Evolutionary conservation across 208 protist genomes (phyloP).

Genomic region (Acanthamoeba healyi): DNA sequence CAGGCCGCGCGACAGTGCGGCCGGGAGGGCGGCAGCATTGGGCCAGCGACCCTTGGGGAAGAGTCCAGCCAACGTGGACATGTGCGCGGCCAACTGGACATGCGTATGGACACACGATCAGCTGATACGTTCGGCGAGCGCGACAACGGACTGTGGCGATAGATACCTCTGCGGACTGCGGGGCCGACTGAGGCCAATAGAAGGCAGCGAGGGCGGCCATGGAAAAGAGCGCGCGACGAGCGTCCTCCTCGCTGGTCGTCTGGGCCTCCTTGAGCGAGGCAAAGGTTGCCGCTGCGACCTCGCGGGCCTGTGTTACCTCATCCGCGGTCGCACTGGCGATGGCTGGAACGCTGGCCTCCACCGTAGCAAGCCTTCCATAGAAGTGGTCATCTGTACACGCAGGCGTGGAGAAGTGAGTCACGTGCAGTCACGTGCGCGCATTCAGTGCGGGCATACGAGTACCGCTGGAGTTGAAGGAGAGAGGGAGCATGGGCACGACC

Average conservation of each 20-base stretch:
- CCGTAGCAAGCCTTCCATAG: not conserved
- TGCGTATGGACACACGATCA: not conserved
- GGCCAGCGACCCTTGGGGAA: slow-evolving; percentile 60
- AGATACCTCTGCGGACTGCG: not conserved
- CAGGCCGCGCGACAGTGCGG: slow-evolving; percentile 15
- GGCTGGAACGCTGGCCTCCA: slow-evolving; percentile 12
- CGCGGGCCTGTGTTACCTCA: not conserved
- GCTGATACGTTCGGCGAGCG: too few species aligned
- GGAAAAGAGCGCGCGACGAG: not conserved
- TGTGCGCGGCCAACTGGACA: not conserved
- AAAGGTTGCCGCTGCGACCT: slow-evolving; percentile 34
- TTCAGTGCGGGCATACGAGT: too few species aligned
- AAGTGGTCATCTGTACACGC: not conserved
- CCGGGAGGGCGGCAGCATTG: not conserved
- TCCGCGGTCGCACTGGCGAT: not conserved
- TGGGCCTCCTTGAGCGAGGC: slow-evolving; percentile 48
- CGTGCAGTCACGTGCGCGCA: too few species aligned
- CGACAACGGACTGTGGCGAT: not conserved
- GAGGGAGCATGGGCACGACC: not conserved
- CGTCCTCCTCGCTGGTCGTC: slow-evolving; percentile 12
- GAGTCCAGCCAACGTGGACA: not conserved
- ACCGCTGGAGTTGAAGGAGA: not conserved
- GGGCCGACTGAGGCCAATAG: not conserved
- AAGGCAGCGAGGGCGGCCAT: slow-evolving; percentile 32
- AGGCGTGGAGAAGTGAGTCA: too few species aligned